phyloP scores from a whole-genome alignment of 2,329 filamentous ascomycete genomes.

The Beauveria bassiana region DNA sequence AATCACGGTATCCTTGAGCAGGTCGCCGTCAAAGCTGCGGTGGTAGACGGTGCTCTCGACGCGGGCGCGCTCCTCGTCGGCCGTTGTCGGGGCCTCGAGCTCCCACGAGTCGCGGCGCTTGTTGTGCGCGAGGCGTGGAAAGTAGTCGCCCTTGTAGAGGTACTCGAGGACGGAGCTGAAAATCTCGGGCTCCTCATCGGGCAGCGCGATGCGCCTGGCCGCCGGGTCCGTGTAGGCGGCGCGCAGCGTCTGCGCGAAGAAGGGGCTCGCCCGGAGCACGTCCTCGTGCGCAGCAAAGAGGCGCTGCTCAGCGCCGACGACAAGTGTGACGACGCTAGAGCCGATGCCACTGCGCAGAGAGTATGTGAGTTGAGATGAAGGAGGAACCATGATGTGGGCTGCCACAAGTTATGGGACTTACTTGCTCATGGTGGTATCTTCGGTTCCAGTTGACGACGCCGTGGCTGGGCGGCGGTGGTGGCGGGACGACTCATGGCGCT shows the following conservation, averaged over 20 bases:
- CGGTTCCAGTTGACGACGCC: constrained; percentile 31
- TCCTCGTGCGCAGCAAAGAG: constrained; percentile 91
- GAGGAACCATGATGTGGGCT: neutral
- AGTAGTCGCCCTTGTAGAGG: constrained; percentile 92
- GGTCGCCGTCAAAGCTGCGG: constrained; percentile 52
- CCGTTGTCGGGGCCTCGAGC: constrained; percentile 50
- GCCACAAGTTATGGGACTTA: constrained; percentile 23
- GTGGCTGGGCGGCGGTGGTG: constrained; percentile 40
- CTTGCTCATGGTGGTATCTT: constrained; percentile 36
- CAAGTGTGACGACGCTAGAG: constrained; percentile 69
- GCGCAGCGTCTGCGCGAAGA: constrained; percentile 48
- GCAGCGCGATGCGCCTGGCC: constrained; percentile 66
- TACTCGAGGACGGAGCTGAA: constrained; percentile 88
- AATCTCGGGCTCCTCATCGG: constrained; percentile 81
- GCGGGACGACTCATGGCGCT: constrained; percentile 38
- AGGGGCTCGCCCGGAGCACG: constrained; percentile 69
- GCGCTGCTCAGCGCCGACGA: constrained; percentile 72
- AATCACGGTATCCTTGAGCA: constrained; percentile 83
- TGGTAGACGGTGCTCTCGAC: constrained; percentile 63
- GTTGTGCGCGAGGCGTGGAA: constrained; percentile 73
- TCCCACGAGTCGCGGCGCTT: constrained; percentile 75
- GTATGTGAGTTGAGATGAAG: neutral
- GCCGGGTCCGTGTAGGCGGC: constrained; percentile 27
- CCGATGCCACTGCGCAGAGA: constrained; percentile 39
- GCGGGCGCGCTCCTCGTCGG: constrained; percentile 35